These are phyloP conservation scores for Medicago lupulina DNA, from an alignment of 306 rosid genomes.

Conservation along the genomic window DNA sequence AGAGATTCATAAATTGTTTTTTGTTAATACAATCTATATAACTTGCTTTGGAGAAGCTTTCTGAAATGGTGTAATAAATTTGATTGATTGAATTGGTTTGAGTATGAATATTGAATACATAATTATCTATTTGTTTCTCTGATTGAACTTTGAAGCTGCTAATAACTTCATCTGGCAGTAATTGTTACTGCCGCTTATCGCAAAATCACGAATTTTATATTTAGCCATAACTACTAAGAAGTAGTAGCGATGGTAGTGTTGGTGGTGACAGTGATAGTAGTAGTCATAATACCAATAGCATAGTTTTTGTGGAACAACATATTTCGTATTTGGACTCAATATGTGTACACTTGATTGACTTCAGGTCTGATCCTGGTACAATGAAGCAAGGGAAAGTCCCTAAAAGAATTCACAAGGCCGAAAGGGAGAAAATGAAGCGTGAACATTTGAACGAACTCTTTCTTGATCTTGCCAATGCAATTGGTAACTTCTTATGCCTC, in stretches of 20 bases:
- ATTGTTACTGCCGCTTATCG: neutral
- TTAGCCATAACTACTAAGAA: neutral
- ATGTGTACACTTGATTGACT: constrained; percentile 44
- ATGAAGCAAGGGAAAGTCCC: constrained; percentile 68
- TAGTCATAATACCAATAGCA: neutral
- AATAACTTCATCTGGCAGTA: constrained; percentile 8
- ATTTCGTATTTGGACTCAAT: constrained; percentile 32
- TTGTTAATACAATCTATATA: neutral
- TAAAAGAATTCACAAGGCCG: constrained; percentile 85
- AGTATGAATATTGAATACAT: neutral
- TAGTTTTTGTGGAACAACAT: constrained; percentile 30
- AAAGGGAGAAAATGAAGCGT: constrained; percentile 94
- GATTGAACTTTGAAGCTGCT: neutral
- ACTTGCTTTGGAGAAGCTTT: neutral
- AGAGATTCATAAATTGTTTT: constrained; percentile 23
- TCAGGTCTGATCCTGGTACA: constrained; percentile 62
- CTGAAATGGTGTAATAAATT: neutral
- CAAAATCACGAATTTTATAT: constrained; percentile 7
- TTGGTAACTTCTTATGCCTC: constrained; percentile 63
- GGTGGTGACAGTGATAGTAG: neutral
- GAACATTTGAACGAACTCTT: constrained; percentile 86
- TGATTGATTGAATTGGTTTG: constrained; percentile 6
- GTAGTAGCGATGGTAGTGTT: neutral
- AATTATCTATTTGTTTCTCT: neutral
- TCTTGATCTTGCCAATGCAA: constrained; percentile 74